A percentile compares a stretch with the other conserved stretches of the same genome.
These are phyloP conservation scores for Aegilops longissima DNA, from an alignment of 176 grass and related monocot genomes.

Conservation along the genomic window DNA sequence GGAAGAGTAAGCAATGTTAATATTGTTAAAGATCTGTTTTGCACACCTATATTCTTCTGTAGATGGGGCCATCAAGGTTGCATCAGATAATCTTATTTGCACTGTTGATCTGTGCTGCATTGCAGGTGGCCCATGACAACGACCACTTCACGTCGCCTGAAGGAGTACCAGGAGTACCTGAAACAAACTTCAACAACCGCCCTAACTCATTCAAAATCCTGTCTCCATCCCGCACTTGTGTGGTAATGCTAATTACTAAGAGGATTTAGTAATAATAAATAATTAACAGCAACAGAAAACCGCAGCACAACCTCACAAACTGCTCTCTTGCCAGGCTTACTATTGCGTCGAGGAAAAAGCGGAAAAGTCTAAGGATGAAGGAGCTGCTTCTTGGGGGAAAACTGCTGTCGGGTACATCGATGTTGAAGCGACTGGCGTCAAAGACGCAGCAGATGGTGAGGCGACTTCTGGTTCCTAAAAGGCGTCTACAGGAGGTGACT, in stretches of 20 bases:
- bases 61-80: neutral
- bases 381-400: neutral
- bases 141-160: conserved; percentile 93
- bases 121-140: conserved; percentile 68
- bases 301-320: conserved; percentile 19
- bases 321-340: conserved; percentile 47
- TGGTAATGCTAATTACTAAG: conserved; percentile 57
- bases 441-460: neutral
- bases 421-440: neutral
- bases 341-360: conserved; percentile 50
- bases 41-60: neutral
- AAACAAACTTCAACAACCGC: conserved; percentile 96
- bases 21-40: neutral
- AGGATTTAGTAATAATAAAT: neutral
- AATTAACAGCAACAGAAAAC: neutral
- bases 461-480: neutral
- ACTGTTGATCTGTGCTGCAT: conserved; percentile 15
- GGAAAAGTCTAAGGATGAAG: neutral
- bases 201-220: conserved; percentile 94
- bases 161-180: conserved; percentile 79
- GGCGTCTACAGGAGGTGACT: neutral
- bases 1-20: conserved; percentile 70
- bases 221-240: conserved; percentile 88
- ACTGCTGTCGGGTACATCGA: neutral
- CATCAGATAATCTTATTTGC: neutral